Conservation (phyloP, 805 yeast genomes). For the Blastobotrys attinorum region DNA sequence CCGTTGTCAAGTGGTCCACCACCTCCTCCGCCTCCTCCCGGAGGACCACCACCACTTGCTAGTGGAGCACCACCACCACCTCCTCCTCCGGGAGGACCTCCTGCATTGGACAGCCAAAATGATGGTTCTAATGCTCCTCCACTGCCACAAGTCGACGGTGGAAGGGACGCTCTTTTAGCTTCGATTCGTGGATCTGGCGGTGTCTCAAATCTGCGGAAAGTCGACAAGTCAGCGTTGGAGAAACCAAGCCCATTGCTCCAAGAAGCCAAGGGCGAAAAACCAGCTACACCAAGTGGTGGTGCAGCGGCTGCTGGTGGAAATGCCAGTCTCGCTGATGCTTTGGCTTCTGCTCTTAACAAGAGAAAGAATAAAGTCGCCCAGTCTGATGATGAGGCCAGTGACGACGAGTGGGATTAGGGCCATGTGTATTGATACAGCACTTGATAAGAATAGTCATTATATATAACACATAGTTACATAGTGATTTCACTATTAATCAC, state of each 20-base stretch:
- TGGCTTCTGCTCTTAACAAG: slow-evolving; percentile 75
- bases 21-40: slow-evolving; percentile 25
- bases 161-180: slow-evolving; percentile 75
- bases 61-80: slow-evolving; percentile 29
- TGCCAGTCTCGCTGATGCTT: slow-evolving; percentile 72
- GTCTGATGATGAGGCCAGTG: slow-evolving; percentile 80
- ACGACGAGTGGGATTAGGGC: slow-evolving; percentile 53
- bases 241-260: slow-evolving; percentile 64
- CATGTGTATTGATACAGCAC: background rate
- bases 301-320: slow-evolving; percentile 39
- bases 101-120: slow-evolving; percentile 20
- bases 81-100: slow-evolving; percentile 36
- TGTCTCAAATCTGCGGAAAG: slow-evolving; percentile 57
- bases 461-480: too few species aligned
- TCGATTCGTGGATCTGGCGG: slow-evolving; percentile 82
- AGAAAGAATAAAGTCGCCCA: slow-evolving; percentile 76
- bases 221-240: slow-evolving; percentile 78
- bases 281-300: slow-evolving; percentile 30
- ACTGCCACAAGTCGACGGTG: slow-evolving; percentile 40
- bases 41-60: slow-evolving; percentile 23
- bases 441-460: background rate
- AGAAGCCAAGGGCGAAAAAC: slow-evolving; percentile 61
- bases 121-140: slow-evolving; percentile 29
- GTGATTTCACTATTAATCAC: too few species aligned
- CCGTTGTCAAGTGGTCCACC: slow-evolving; percentile 28